phyloP scores from a whole-genome alignment of 208 protist species.

The Leishmania mexicana region DNA sequence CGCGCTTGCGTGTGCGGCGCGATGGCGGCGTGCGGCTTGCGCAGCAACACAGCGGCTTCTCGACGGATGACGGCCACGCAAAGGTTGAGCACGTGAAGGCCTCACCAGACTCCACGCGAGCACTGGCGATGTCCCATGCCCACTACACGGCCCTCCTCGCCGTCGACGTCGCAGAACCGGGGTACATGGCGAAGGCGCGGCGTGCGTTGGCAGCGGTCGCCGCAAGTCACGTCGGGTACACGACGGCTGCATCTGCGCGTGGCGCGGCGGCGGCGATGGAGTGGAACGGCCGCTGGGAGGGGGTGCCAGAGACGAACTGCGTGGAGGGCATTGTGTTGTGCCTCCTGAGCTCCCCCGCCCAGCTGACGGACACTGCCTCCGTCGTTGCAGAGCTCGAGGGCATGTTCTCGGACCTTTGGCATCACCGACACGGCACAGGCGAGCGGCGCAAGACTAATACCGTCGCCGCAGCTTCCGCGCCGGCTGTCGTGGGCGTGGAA shows the following conservation, averaged over 20 bases:
- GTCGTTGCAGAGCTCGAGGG: constrained; percentile 4
- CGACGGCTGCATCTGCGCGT: background rate
- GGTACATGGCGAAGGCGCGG: background rate
- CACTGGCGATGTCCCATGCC: constrained; percentile 22
- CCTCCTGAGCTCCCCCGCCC: background rate
- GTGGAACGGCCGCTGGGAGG: background rate
- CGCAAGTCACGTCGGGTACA: constrained; percentile 19
- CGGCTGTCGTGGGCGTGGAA: constrained; percentile 7
- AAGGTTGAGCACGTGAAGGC: background rate
- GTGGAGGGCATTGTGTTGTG: constrained; percentile 27
- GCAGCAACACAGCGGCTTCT: background rate
- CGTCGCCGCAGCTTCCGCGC: background rate
- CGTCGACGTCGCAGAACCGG: constrained; percentile 7
- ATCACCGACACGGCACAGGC: constrained; percentile 5
- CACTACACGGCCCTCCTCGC: constrained; percentile 31
- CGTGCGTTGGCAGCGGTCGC: constrained; percentile 10
- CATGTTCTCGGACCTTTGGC: constrained; percentile 18
- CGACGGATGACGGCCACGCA: background rate
- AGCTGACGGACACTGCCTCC: background rate
- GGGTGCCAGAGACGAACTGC: constrained; percentile 4
- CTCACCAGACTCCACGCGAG: background rate
- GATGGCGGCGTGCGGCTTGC: constrained; percentile 17
- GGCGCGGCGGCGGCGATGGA: background rate
- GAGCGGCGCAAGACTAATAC: background rate
- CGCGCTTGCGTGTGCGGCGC: constrained; percentile 22